phyloP scores from a whole-genome alignment of 2,329 filamentous ascomycete species.

The Orbilia javanica region DNA sequence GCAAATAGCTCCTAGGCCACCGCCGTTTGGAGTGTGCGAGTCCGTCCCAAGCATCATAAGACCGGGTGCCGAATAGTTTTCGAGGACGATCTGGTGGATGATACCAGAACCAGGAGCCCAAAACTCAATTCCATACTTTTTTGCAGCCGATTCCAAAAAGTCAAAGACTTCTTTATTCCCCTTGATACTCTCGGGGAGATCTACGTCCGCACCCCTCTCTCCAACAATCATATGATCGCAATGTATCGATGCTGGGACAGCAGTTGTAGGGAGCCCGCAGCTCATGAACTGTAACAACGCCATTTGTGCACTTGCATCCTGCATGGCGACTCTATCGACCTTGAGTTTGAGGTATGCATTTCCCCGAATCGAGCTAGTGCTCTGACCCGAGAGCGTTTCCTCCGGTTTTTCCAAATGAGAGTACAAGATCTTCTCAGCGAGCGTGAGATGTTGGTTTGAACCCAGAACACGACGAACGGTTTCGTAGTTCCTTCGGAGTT shows the following conservation, averaged over 20 bases:
- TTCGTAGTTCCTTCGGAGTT: slow-evolving; percentile 80
- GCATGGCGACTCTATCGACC: slow-evolving; percentile 97
- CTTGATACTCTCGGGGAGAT: slow-evolving; percentile 85
- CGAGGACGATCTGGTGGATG: slow-evolving; percentile 96
- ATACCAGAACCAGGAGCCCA: slow-evolving; percentile 95
- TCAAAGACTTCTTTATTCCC: slow-evolving; percentile 98
- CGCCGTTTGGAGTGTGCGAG: slow-evolving; percentile 97
- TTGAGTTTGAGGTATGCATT: slow-evolving; percentile 95
- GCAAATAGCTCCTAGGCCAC: slow-evolving; percentile 89
- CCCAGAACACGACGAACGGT: slow-evolving; percentile 82
- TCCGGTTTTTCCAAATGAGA: slow-evolving; percentile 88
- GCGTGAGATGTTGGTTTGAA: slow-evolving; percentile 75
- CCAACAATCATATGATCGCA: slow-evolving; percentile 99
- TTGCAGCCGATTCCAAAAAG: slow-evolving; percentile 91
- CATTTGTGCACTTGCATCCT: slow-evolving; percentile 99
- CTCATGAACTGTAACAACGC: slow-evolving; percentile 98
- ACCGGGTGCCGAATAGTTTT: slow-evolving; percentile 97
- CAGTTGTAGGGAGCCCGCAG: slow-evolving; percentile 87
- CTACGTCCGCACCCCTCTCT: slow-evolving; percentile 86
- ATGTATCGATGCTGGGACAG: slow-evolving; percentile 96
- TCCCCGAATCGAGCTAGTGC: slow-evolving; percentile 85
- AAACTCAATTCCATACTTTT: slow-evolving; percentile 93
- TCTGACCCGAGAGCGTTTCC: slow-evolving; percentile 87
- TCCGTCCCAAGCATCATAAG: slow-evolving; percentile 99
- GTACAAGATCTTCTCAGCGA: slow-evolving; percentile 98